Conservation (phyloP, 768 basidiomycete species). For the Macrolepiota dolichaula region DNA sequence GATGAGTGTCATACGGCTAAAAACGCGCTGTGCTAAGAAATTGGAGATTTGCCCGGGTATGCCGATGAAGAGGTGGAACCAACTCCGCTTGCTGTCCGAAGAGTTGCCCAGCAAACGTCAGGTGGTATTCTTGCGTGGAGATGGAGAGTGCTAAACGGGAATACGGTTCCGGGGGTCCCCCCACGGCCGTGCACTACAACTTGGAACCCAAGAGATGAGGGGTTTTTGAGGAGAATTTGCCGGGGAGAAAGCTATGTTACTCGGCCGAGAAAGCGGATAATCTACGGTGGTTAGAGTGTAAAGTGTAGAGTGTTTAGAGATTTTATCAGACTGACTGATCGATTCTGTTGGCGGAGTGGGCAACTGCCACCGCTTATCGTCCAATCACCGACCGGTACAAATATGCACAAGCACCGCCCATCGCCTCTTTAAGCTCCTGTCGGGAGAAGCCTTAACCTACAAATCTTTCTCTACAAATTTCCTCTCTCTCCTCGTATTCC, state of each 20-base stretch:
- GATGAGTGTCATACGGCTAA: background rate
- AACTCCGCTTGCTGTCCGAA: conserved; percentile 3
- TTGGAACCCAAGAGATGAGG: too few relatives aligned
- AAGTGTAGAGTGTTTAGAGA: background rate
- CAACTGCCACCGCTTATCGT: conserved; percentile 32
- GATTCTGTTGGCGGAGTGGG: background rate
- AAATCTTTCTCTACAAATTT: conserved; percentile 20
- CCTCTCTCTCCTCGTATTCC: conserved; percentile 20
- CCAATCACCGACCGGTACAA: conserved; percentile 37
- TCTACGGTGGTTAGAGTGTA: background rate
- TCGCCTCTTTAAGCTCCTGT: conserved; percentile 19
- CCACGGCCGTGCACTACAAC: background rate
- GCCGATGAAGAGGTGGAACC: background rate
- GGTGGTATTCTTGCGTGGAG: conserved; percentile 4
- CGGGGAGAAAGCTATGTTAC: background rate
- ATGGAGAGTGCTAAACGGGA: background rate
- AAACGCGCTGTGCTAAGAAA: background rate
- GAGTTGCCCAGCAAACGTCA: conserved; percentile 1
- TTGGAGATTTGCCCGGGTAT: background rate
- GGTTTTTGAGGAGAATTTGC: background rate
- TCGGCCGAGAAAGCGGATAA: conserved; percentile 8
- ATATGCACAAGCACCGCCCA: conserved; percentile 25
- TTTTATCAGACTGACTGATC: background rate
- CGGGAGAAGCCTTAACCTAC: conserved; percentile 21
- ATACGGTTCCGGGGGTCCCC: background rate